Percentiles rank a stretch among this genome's conserved stretches.
phyloP scores from a whole-genome alignment of 768 basidiomycete genomes.

The Leccinum imitatum region DNA sequence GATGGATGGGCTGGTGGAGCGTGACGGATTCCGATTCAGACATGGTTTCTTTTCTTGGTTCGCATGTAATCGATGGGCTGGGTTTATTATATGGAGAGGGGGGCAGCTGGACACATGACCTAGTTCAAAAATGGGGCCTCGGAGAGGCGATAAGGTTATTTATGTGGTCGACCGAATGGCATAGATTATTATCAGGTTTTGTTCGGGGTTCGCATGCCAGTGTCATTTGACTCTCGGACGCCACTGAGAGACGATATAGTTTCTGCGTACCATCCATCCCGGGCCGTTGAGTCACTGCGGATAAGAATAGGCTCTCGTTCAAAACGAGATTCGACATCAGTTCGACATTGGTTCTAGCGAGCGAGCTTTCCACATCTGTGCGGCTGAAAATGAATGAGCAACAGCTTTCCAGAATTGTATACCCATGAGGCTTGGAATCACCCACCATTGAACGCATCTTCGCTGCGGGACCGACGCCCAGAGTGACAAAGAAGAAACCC shows the following conservation, averaged over 20 bases:
- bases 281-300: neutral
- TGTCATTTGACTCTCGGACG: neutral
- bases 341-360: too few species aligned
- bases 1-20: slow-evolving; percentile 53
- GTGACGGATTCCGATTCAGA: slow-evolving; percentile 1
- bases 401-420: too few species aligned
- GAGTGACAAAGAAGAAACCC: too few species aligned
- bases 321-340: too few species aligned
- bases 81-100: neutral
- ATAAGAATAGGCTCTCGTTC: neutral
- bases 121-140: slow-evolving; percentile 10
- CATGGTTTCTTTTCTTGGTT: slow-evolving; percentile 8
- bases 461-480: too few species aligned
- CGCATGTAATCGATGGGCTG: neutral
- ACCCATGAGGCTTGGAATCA: too few species aligned
- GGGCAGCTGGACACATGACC: slow-evolving; percentile 11
- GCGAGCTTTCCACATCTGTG: too few species aligned
- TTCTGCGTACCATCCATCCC: neutral
- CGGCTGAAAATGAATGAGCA: too few species aligned
- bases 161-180: neutral
- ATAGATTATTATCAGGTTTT: neutral
- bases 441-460: too few species aligned
- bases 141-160: neutral
- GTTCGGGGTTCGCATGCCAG: neutral
- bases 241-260: neutral